Evolutionary conservation across 371 early-diverging fungal genomes (phyloP).

Genomic region (Mortierella sp.): DNA sequence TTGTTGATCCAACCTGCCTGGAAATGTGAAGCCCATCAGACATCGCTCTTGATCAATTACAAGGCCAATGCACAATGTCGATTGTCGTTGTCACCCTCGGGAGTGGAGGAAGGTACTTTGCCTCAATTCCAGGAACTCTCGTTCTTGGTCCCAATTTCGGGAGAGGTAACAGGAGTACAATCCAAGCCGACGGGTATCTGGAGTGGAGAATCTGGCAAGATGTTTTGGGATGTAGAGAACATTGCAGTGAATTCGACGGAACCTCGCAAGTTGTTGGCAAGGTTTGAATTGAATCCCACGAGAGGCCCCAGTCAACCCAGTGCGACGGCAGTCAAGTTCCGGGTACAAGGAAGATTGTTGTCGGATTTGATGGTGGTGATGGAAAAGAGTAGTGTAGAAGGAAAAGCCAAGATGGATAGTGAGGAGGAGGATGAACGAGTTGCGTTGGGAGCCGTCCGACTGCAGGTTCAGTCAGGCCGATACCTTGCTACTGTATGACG

Average conservation of each 20-base stretch:
- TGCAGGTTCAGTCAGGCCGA: slow-evolving; percentile 53
- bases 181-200: slow-evolving; percentile 66
- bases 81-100: slow-evolving; percentile 2
- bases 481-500: slow-evolving; percentile 39
- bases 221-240: slow-evolving; percentile 63
- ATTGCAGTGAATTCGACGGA: slow-evolving; percentile 48
- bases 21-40: slow-evolving; percentile 66
- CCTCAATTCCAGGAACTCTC: slow-evolving; percentile 52
- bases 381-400: slow-evolving; percentile 24
- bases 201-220: slow-evolving; percentile 60
- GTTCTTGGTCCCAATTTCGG: slow-evolving; percentile 61
- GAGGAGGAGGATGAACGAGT: slow-evolving; percentile 1
- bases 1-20: slow-evolving; percentile 63
- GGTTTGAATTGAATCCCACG: slow-evolving; percentile 56
- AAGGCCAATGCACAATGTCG: slow-evolving; percentile 48
- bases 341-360: slow-evolving; percentile 53
- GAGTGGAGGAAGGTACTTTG: background rate
- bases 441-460: slow-evolving; percentile 39
- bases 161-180: slow-evolving; percentile 59
- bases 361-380: slow-evolving; percentile 36
- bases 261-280: slow-evolving; percentile 58
- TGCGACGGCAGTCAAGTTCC: slow-evolving; percentile 62
- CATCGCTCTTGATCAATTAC: slow-evolving; percentile 63
- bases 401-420: background rate
- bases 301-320: slow-evolving; percentile 55